phyloP scores from a whole-genome alignment of 1,284 basidiomycete genomes.

The Ceratobasidium sp. region DNA sequence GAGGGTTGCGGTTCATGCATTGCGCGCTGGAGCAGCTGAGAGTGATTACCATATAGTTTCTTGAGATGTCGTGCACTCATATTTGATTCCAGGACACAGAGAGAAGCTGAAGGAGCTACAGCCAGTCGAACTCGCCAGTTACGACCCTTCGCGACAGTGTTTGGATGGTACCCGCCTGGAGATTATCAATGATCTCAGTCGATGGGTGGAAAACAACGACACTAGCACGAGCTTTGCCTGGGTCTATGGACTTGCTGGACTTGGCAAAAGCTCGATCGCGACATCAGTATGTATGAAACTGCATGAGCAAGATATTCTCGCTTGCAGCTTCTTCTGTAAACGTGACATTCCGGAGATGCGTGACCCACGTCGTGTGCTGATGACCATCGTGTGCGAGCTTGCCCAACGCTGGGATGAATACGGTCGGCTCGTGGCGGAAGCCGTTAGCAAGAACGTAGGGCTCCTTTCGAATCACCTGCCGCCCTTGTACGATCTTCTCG shows the following conservation, averaged over 20 bases:
- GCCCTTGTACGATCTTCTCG: not conserved
- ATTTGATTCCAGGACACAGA: not conserved
- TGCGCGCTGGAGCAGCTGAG: not conserved
- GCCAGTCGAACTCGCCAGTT: not conserved
- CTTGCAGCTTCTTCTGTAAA: constrained; percentile 17
- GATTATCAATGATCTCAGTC: not conserved
- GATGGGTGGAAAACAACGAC: not conserved
- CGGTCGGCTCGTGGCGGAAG: not conserved
- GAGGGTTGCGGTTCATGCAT: not conserved
- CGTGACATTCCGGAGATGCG: constrained; percentile 5
- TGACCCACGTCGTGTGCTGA: not conserved
- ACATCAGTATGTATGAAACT: not conserved
- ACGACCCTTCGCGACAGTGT: not conserved
- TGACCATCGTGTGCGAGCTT: not conserved
- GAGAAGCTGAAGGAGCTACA: not conserved
- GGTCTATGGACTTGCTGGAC: too few relatives aligned
- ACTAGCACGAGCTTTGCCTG: not conserved
- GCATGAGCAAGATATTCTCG: not conserved
- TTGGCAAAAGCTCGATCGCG: constrained; percentile 19
- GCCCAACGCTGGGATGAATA: not conserved
- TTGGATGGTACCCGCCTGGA: not conserved
- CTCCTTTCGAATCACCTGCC: not conserved
- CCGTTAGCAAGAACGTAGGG: not conserved
- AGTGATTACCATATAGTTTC: not conserved
- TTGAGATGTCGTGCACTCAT: too few relatives aligned